Conservation (phyloP, 2,329 filamentous ascomycete species). For the Penicillium sp. region DNA sequence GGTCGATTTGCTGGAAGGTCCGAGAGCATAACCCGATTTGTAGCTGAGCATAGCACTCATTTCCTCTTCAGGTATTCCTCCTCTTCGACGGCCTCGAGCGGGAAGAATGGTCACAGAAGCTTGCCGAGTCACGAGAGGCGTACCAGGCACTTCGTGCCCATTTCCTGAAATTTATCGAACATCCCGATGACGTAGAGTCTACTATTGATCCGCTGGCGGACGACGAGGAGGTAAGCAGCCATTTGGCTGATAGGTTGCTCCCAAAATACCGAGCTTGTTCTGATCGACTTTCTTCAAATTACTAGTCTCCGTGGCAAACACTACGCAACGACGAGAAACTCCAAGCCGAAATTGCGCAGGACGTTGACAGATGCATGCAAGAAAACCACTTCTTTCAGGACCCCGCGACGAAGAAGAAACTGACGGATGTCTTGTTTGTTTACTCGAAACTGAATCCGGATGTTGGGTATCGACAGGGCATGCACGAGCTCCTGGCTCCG, state of each 20-base stretch:
- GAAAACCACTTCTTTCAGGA: slow-evolving; percentile 89
- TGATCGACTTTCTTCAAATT: slow-evolving; percentile 26
- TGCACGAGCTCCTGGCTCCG: slow-evolving; percentile 93
- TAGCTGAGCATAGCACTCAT: slow-evolving; percentile 21
- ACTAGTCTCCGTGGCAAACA: slow-evolving; percentile 86
- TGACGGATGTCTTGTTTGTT: slow-evolving; percentile 87
- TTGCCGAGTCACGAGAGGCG: slow-evolving; percentile 68
- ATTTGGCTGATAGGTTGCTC: background rate
- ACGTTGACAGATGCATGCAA: slow-evolving; percentile 85
- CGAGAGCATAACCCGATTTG: slow-evolving; percentile 12
- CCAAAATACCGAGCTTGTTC: slow-evolving; percentile 16
- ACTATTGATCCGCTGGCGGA: slow-evolving; percentile 82
- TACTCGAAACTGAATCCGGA: slow-evolving; percentile 90
- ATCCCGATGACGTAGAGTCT: slow-evolving; percentile 75
- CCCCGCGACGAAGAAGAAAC: slow-evolving; percentile 70
- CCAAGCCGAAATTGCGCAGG: slow-evolving; percentile 85
- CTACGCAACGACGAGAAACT: slow-evolving; percentile 79
- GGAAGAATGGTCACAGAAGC: slow-evolving; percentile 65
- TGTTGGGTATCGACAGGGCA: slow-evolving; percentile 92
- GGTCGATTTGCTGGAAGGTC: slow-evolving; percentile 92
- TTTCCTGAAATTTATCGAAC: slow-evolving; percentile 76
- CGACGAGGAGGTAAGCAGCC: slow-evolving; percentile 61
- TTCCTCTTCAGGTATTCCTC: slow-evolving; percentile 65
- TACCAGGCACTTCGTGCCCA: slow-evolving; percentile 71
- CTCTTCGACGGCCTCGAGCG: slow-evolving; percentile 67